Percentiles rank a stretch among this genome's conserved stretches.
These are phyloP conservation scores for Luffa acutangula DNA, from an alignment of 306 rosid genomes.

Conservation along the genomic window DNA sequence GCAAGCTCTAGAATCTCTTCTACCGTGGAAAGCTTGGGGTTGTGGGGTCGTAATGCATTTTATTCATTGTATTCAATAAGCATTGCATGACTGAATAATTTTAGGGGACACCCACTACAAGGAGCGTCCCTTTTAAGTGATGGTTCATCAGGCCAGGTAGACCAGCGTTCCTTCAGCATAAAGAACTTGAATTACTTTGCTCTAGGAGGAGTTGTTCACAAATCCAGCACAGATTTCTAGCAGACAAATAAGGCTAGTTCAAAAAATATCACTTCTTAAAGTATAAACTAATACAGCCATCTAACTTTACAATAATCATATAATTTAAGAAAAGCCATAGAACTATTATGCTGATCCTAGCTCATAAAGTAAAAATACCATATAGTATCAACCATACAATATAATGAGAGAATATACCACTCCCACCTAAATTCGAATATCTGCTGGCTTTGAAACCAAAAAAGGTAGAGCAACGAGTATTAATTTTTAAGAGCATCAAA, in stretches of 20 bases:
- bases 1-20: neutral
- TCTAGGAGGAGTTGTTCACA: too few species aligned
- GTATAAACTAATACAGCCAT: neutral
- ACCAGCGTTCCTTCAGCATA: too few species aligned
- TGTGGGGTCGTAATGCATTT: neutral
- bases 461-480: neutral
- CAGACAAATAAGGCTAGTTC: neutral
- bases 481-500: neutral
- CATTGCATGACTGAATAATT: neutral
- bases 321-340: neutral
- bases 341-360: neutral
- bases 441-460: slow-evolving; percentile 9
- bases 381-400: neutral
- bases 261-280: neutral
- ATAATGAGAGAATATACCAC: slow-evolving; percentile 10
- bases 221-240: neutral
- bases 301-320: neutral
- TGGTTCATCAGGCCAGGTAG: neutral
- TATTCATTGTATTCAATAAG: neutral
- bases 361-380: neutral
- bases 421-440: slow-evolving; percentile 21
- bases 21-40: neutral
- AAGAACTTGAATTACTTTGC: neutral
- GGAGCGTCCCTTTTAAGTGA: neutral
- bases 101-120: neutral